phyloP scores from a whole-genome alignment of 495 filamentous ascomycete genomes.

The Aspergillus bridgeri region DNA sequence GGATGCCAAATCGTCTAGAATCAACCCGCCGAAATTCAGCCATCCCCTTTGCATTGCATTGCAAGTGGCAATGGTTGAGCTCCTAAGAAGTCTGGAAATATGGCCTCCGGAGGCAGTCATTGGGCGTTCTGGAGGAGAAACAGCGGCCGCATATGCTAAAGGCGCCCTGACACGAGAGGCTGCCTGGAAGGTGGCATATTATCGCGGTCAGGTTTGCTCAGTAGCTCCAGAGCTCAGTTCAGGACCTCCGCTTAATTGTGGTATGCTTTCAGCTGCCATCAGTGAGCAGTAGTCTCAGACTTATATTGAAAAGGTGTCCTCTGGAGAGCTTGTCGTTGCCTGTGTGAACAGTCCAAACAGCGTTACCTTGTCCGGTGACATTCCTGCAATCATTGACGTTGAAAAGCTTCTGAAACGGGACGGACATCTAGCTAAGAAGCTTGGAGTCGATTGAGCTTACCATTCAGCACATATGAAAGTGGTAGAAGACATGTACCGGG shows the following conservation, averaged over 20 bases:
- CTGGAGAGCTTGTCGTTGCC: conserved; percentile 32
- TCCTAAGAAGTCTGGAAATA: conserved; percentile 24
- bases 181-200: conserved; percentile 37
- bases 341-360: conserved; percentile 43
- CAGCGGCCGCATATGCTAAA: conserved; percentile 58
- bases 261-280: too few species aligned
- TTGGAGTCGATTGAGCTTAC: conserved; percentile 35
- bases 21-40: conserved; percentile 39
- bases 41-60: conserved; percentile 31
- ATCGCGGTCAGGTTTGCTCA: conserved; percentile 22
- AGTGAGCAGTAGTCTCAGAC: too few species aligned
- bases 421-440: conserved; percentile 20
- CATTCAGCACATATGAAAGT: conserved; percentile 34
- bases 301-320: too few species aligned
- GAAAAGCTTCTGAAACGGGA: conserved; percentile 29
- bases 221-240: too few species aligned
- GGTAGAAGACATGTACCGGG: neutral
- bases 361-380: conserved; percentile 41
- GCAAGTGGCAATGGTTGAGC: conserved; percentile 36
- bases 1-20: conserved; percentile 23
- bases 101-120: conserved; percentile 31
- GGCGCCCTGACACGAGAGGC: conserved; percentile 37
- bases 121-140: conserved; percentile 65
- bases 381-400: conserved; percentile 34
- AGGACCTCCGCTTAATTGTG: too few species aligned